Percentiles rank a stretch among this genome's conserved stretches.
Conservation (phyloP, 2,329 filamentous ascomycete species). For the Cordyceps tenuipes region DNA sequence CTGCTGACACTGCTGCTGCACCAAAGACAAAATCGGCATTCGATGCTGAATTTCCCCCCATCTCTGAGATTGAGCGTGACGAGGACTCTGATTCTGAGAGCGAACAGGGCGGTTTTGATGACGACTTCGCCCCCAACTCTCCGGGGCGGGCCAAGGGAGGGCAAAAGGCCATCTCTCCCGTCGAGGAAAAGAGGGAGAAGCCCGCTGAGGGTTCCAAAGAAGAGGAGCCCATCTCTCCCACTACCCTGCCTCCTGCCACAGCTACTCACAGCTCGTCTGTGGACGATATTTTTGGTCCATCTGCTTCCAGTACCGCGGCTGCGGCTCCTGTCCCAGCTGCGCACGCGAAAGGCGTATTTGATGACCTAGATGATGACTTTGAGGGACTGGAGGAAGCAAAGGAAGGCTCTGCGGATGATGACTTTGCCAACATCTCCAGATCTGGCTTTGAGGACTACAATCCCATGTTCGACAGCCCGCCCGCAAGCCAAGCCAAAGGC, state of each 20-base stretch:
- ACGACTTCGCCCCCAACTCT: slow-evolving; percentile 73
- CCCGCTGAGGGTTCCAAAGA: slow-evolving; percentile 21
- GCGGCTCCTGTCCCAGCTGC: slow-evolving; percentile 20
- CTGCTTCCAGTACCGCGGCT: slow-evolving; percentile 16
- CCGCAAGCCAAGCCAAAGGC: slow-evolving; percentile 46
- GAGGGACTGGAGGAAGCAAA: slow-evolving; percentile 78
- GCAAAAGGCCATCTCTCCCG: slow-evolving; percentile 13
- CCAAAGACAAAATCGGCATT: slow-evolving; percentile 44
- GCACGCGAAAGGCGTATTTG: slow-evolving; percentile 49
- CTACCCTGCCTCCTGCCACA: slow-evolving; percentile 18
- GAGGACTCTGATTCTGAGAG: slow-evolving; percentile 78
- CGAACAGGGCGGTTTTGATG: slow-evolving; percentile 79
- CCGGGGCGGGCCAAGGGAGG: slow-evolving; percentile 26
- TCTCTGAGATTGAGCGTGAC: slow-evolving; percentile 69
- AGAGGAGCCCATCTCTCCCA: slow-evolving; percentile 23
- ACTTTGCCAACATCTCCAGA: slow-evolving; percentile 66
- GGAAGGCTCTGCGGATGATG: slow-evolving; percentile 70
- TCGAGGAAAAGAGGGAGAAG: background rate
- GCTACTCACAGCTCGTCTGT: slow-evolving; percentile 20
- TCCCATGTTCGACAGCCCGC: slow-evolving; percentile 67
- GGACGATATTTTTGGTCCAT: slow-evolving; percentile 36
- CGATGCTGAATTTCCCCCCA: slow-evolving; percentile 82
- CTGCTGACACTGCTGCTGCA: slow-evolving; percentile 29
- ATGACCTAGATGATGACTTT: slow-evolving; percentile 73
- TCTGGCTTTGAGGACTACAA: slow-evolving; percentile 73